Percentiles rank a stretch among this genome's conserved stretches.
Conservation (phyloP, 352 stramenopile genomes). For the Phytophthora boehmeriae region DNA sequence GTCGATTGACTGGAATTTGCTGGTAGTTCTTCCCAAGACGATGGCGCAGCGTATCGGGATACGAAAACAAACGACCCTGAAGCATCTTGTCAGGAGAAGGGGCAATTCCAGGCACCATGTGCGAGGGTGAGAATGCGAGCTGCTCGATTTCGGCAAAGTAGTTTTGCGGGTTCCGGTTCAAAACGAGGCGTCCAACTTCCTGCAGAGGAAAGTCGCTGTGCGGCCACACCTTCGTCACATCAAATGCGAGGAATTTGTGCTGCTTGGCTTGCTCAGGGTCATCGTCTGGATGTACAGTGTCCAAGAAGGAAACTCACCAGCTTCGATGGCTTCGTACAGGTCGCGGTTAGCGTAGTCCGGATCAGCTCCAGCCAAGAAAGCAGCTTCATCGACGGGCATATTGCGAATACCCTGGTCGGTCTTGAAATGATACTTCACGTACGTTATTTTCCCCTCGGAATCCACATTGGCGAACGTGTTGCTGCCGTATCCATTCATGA, state of each 20-base stretch:
- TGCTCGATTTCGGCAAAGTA: slow-evolving; percentile 94
- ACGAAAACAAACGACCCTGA: slow-evolving; percentile 88
- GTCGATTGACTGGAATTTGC: slow-evolving; percentile 88
- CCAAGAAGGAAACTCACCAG: too few relatives aligned
- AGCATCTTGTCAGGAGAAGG: slow-evolving; percentile 90
- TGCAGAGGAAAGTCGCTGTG: slow-evolving; percentile 80
- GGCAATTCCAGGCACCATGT: slow-evolving; percentile 90
- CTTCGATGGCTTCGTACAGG: slow-evolving; percentile 50
- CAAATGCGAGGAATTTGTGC: slow-evolving; percentile 78
- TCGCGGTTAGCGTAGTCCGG: slow-evolving; percentile 88
- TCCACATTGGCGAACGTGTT: slow-evolving; percentile 91
- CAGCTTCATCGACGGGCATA: slow-evolving; percentile 72
- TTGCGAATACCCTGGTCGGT: slow-evolving; percentile 85
- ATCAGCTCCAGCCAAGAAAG: slow-evolving; percentile 56
- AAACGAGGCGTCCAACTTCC: slow-evolving; percentile 78
- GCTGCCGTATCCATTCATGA: slow-evolving; percentile 90
- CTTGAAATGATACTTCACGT: slow-evolving; percentile 93
- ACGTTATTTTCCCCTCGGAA: slow-evolving; percentile 57
- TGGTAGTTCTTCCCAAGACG: slow-evolving; percentile 91
- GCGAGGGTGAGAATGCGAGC: slow-evolving; percentile 83
- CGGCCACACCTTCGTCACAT: slow-evolving; percentile 92
- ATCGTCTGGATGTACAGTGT: slow-evolving; percentile 3
- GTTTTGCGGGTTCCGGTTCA: slow-evolving; percentile 89
- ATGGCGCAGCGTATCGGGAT: slow-evolving; percentile 88
- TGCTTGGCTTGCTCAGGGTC: slow-evolving; percentile 63